These are phyloP conservation scores for Fonsecaea monophora DNA, from an alignment of 2,329 filamentous ascomycete genomes.

Conservation along the genomic window DNA sequence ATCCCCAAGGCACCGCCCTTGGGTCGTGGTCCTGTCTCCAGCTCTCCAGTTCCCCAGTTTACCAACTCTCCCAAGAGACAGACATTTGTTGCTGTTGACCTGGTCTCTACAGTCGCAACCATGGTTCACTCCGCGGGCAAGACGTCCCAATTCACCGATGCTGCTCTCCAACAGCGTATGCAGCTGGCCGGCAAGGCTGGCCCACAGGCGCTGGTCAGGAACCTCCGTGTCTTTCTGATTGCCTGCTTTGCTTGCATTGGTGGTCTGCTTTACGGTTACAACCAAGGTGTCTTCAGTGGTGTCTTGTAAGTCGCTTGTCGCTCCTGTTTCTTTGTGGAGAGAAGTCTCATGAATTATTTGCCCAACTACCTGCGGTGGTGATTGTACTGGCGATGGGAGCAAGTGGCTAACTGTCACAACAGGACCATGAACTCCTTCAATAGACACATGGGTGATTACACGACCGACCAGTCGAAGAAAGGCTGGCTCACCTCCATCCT, in stretches of 20 bases:
- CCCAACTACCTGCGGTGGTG: not conserved
- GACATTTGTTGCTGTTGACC: not conserved
- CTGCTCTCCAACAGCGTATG: conserved; percentile 43
- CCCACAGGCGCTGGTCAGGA: conserved; percentile 58
- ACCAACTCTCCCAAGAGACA: not conserved
- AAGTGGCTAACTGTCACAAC: conserved; percentile 3
- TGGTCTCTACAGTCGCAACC: conserved; percentile 22
- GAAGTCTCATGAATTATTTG: conserved; percentile 1
- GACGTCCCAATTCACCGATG: conserved; percentile 37
- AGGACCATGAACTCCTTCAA: conserved; percentile 42
- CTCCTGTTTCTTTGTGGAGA: conserved; percentile 45
- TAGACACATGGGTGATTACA: conserved; percentile 35
- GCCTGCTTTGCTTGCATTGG: conserved; percentile 61
- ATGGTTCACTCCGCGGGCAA: conserved; percentile 31
- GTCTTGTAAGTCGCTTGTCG: conserved; percentile 59
- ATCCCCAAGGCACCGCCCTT: not conserved
- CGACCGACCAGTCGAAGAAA: conserved; percentile 42
- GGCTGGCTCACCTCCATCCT: conserved; percentile 51
- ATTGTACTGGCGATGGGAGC: not conserved
- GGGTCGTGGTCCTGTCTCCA: not conserved
- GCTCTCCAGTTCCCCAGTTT: conserved; percentile 3
- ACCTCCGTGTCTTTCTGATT: conserved; percentile 62
- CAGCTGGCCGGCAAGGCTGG: conserved; percentile 51
- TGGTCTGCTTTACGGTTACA: conserved; percentile 70
- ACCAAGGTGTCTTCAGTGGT: conserved; percentile 78